Percentiles rank a stretch among this genome's conserved stretches.
These are phyloP conservation scores for Xylaria sp. DNA, from an alignment of 2,329 filamentous ascomycete species.

Conservation along the genomic window DNA sequence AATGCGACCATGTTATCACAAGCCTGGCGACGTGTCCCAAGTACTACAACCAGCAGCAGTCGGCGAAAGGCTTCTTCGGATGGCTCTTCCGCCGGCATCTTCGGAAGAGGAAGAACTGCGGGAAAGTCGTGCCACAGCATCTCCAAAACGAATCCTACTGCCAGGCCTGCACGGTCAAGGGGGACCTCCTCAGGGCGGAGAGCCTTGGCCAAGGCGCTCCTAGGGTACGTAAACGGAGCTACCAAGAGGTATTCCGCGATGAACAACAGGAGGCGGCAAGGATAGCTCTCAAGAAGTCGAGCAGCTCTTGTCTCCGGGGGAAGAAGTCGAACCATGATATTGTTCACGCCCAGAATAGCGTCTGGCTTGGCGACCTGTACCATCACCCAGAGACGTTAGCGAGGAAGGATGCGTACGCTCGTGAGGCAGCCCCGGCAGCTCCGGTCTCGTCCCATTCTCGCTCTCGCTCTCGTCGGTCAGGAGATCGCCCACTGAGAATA, in stretches of 20 bases:
- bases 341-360: slow-evolving; percentile 22
- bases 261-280: slow-evolving; percentile 29
- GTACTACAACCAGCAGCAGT: slow-evolving; percentile 41
- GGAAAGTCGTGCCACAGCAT: slow-evolving; percentile 41
- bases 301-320: slow-evolving; percentile 8
- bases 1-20: slow-evolving; percentile 41
- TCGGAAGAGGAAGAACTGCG: slow-evolving; percentile 40
- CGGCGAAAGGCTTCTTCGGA: slow-evolving; percentile 38
- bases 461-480: neutral
- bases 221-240: slow-evolving; percentile 32
- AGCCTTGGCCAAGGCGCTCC: slow-evolving; percentile 42
- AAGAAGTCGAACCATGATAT: slow-evolving; percentile 26
- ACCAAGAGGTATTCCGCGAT: slow-evolving; percentile 35
- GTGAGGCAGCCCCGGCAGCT: slow-evolving; percentile 33
- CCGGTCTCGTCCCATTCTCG: slow-evolving; percentile 33
- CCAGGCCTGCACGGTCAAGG: slow-evolving; percentile 38
- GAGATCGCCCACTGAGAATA: neutral
- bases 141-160: slow-evolving; percentile 36
- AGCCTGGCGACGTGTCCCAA: slow-evolving; percentile 41
- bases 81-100: slow-evolving; percentile 34
- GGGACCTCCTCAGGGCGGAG: slow-evolving; percentile 29
- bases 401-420: slow-evolving; percentile 33
- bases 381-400: slow-evolving; percentile 40
- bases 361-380: slow-evolving; percentile 44
- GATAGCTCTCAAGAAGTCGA: slow-evolving; percentile 16